Conservation (phyloP, 306 rosid species). For the Begonia fuchsioides region DNA sequence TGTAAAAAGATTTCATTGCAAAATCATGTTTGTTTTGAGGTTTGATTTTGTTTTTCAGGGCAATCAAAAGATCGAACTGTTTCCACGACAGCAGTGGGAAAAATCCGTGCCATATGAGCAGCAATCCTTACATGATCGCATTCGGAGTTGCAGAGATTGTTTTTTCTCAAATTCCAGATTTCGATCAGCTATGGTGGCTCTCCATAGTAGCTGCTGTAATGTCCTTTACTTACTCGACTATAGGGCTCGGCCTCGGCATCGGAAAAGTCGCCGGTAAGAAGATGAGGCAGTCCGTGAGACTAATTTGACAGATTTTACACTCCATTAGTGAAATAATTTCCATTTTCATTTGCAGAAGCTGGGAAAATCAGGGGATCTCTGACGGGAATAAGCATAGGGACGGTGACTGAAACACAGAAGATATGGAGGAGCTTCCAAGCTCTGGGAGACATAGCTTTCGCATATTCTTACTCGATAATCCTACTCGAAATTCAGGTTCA, state of each 20-base stretch:
- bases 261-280: conserved; percentile 43
- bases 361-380: conserved; percentile 35
- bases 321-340: neutral
- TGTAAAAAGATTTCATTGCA: too few relatives aligned
- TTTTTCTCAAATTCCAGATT: conserved; percentile 64
- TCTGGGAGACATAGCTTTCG: conserved; percentile 80
- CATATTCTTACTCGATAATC: conserved; percentile 71
- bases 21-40: neutral
- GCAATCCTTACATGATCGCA: conserved; percentile 70
- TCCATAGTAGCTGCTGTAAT: conserved; percentile 73
- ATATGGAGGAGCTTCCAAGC: conserved; percentile 74
- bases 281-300: too few relatives aligned
- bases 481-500: conserved; percentile 80
- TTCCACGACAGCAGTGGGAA: conserved; percentile 43
- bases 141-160: conserved; percentile 50
- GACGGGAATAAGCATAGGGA: conserved; percentile 42
- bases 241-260: conserved; percentile 78
- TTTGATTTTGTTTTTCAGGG: conserved; percentile 32
- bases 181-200: conserved; percentile 86
- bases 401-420: conserved; percentile 45
- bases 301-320: neutral
- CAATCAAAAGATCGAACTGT: conserved; percentile 59
- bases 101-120: conserved; percentile 44
- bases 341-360: conserved; percentile 19
- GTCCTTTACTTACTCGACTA: conserved; percentile 70